Evolutionary conservation across 352 stramenopile species (phyloP).

Genomic region (Peronospora belbahrii): DNA sequence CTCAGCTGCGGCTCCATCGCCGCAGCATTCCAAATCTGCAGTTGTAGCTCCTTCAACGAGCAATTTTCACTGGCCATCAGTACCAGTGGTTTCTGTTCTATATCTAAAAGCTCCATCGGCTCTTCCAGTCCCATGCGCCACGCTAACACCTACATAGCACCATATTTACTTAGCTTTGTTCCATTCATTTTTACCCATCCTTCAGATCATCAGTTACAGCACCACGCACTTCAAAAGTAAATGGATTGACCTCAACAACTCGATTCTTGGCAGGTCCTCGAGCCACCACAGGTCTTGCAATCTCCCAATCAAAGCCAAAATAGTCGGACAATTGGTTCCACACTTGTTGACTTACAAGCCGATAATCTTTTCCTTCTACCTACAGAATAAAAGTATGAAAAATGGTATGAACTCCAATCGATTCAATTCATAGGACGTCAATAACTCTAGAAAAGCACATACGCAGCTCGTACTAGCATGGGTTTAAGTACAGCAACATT

Average conservation of each 20-base stretch:
- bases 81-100: constrained; percentile 33
- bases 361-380: constrained; percentile 59
- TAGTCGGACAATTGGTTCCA: constrained; percentile 58
- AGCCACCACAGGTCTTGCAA: constrained; percentile 48
- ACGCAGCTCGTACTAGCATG: constrained; percentile 33
- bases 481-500: constrained; percentile 43
- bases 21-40: constrained; percentile 32
- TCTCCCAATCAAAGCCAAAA: constrained; percentile 69
- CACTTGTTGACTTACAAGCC: constrained; percentile 57
- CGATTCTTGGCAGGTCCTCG: constrained; percentile 30
- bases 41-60: constrained; percentile 35
- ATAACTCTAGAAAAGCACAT: constrained; percentile 2
- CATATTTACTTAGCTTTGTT: background rate
- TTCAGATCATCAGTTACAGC: background rate
- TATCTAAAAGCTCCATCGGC: constrained; percentile 26
- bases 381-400: too few relatives aligned
- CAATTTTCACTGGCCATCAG: constrained; percentile 32
- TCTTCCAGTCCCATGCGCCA: constrained; percentile 20
- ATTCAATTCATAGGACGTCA: background rate
- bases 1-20: constrained; percentile 20
- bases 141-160: constrained; percentile 16
- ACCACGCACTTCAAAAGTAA: constrained; percentile 50
- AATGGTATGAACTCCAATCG: too few relatives aligned
- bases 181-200: background rate
- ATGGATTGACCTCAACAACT: constrained; percentile 64